Evolutionary conservation across 2,329 filamentous ascomycete species (phyloP), one percentile per base, ranked within the genome.

Genomic region (Pseudogymnoascus sp.): DNA sequence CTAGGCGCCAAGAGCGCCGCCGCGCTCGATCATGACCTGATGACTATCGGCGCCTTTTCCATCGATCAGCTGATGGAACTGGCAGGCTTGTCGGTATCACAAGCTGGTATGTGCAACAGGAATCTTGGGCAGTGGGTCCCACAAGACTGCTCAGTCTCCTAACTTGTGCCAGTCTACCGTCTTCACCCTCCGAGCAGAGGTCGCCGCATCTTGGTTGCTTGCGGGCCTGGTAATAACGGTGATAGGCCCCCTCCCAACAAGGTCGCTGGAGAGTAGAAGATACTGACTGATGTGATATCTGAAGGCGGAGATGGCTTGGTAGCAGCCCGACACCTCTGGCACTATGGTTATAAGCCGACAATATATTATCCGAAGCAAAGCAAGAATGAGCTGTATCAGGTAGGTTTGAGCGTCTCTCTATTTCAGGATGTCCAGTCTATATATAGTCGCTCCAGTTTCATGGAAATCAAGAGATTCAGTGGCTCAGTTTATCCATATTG

Each of bases 21-120:
- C 0, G 88, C 90, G 55, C 82, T 99, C 15, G 94, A 99, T 71
- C 86, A 89, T 73, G 92, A 99, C 71, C 85, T 99, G 63, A 97
- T 99, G 92, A 89, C 84, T 70, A 82, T 83, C 9, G 83, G 85
- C 0, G 91, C 89, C 7, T 99, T 96, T 75, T 95, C 90, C 9
- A 82, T 99, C 60, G 94, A 97, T 71, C 94, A 99, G 74, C 78
- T 99, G 56, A 97, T 99, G 94, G 94, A 97, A 71, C 77, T 99
- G 6, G 94, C 94, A 41, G 94, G 94, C 0, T 80, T 99, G 0
- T 92, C 91, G 0, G 91, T 97, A 23, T 92, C 92, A 10, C 91
- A 97, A 78, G 91, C 88, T 57, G 85, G 90, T 92, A 71, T 61
- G 77, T 70, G 34, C 39, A 26, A 21, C 52, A 19, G 15, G 23